Evolutionary conservation across 257 asterid genomes (phyloP).

Genomic region (Cinchona pubescens): DNA sequence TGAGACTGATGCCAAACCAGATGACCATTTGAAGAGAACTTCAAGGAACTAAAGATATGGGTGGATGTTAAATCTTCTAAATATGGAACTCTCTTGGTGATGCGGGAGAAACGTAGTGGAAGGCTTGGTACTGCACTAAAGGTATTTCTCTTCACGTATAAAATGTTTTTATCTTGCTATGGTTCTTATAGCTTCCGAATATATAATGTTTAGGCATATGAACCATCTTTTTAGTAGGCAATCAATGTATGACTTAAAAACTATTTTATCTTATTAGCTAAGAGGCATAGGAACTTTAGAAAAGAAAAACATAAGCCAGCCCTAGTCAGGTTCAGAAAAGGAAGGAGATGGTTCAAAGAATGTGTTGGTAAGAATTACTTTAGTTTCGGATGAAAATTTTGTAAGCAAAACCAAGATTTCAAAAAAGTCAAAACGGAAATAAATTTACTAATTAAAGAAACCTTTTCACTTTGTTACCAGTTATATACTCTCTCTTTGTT

Average conservation of each 20-base stretch:
- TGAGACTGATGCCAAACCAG: slow-evolving; percentile 38
- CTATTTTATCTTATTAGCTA: background rate
- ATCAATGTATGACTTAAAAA: too few species aligned
- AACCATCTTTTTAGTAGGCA: background rate
- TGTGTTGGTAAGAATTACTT: background rate
- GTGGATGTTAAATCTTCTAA: slow-evolving; percentile 69
- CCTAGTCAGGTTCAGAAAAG: background rate
- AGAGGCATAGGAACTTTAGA: background rate
- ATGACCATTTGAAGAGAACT: slow-evolving; percentile 73
- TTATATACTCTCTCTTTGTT: background rate
- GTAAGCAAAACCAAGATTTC: background rate
- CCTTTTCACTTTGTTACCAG: too few species aligned
- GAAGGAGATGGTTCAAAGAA: background rate
- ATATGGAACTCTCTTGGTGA: slow-evolving; percentile 65
- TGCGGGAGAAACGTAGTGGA: slow-evolving; percentile 66
- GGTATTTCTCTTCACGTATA: slow-evolving; percentile 36
- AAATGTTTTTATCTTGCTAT: background rate
- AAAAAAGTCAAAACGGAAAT: background rate
- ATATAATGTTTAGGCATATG: background rate
- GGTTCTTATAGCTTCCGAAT: background rate
- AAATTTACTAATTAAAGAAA: too few species aligned
- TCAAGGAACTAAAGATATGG: slow-evolving; percentile 88
- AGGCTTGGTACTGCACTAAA: slow-evolving; percentile 84
- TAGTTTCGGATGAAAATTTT: too few species aligned
- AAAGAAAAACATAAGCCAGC: background rate